A percentile compares a stretch with the other conserved stretches of the same genome.
phyloP scores from a whole-genome alignment of 306 rosid species.

The Dryas drummondii region DNA sequence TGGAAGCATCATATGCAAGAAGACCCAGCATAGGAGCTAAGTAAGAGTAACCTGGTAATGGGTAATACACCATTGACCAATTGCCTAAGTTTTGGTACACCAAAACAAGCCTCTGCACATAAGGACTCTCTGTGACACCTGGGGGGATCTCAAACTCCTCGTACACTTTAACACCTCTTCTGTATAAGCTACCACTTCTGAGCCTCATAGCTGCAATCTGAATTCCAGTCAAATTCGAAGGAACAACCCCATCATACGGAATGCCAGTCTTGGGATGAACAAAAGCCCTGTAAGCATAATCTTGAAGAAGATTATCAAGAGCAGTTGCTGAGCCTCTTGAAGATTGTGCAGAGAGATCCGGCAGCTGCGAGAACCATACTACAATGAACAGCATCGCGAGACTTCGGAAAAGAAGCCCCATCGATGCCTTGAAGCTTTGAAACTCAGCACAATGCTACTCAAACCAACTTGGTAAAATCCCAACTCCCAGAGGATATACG shows the following conservation, averaged over 20 bases:
- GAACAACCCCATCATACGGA: conserved; percentile 27
- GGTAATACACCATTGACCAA: conserved; percentile 58
- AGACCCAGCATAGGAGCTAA: conserved; percentile 86
- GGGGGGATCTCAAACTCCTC: conserved; percentile 59
- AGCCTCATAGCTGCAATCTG: conserved; percentile 43
- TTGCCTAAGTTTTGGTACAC: conserved; percentile 85
- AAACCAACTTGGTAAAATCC: conserved; percentile 7
- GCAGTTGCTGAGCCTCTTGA: conserved; percentile 13
- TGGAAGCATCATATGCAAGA: conserved; percentile 64
- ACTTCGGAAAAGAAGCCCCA: conserved; percentile 63
- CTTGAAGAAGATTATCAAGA: conserved; percentile 42
- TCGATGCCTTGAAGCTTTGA: conserved; percentile 39
- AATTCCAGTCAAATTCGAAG: conserved; percentile 41
- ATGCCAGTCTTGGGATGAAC: conserved; percentile 34
- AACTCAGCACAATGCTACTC: conserved; percentile 41
- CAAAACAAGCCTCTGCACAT: conserved; percentile 78
- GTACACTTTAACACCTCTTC: conserved; percentile 55
- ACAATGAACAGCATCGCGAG: conserved; percentile 46
- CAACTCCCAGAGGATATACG: conserved; percentile 11
- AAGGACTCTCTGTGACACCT: conserved; percentile 56
- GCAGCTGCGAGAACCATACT: conserved; percentile 43
- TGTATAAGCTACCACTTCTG: conserved; percentile 76
- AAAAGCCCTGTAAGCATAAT: conserved; percentile 39
- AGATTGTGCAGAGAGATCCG: conserved; percentile 45
- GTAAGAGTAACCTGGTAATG: conserved; percentile 58